phyloP scores from a whole-genome alignment of 768 basidiomycete species.

The Daedaleopsis nitida region DNA sequence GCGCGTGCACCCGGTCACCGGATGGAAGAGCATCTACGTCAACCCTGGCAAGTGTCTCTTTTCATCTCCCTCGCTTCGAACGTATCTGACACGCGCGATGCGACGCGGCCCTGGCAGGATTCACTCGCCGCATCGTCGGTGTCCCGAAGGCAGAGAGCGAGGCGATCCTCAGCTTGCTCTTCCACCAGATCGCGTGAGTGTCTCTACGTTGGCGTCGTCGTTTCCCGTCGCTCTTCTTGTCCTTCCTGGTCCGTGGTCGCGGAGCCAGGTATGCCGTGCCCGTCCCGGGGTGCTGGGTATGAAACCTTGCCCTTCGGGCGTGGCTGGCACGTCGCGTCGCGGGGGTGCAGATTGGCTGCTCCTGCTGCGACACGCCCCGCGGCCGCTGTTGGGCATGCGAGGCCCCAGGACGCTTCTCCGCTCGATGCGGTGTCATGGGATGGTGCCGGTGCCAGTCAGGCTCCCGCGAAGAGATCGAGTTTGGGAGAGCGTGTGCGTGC shows the following conservation, averaged over 20 bases:
- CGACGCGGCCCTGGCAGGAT: conserved; percentile 45
- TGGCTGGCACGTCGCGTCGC: not conserved
- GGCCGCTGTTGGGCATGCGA: not conserved
- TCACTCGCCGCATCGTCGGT: conserved; percentile 77
- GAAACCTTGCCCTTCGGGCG: not conserved
- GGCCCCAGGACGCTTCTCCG: not conserved
- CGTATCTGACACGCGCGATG: not conserved
- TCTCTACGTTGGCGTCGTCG: not conserved
- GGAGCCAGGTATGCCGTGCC: not conserved
- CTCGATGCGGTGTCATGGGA: not conserved
- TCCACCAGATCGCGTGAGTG: conserved; percentile 54
- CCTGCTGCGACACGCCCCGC: not conserved
- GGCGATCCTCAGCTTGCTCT: conserved; percentile 66
- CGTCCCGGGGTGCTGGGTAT: not conserved
- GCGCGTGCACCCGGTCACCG: conserved; percentile 82
- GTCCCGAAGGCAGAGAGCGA: conserved; percentile 86
- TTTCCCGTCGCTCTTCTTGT: too few relatives aligned
- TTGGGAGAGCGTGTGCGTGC: not conserved
- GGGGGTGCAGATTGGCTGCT: not conserved
- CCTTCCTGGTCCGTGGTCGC: not conserved
- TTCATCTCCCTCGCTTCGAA: not conserved
- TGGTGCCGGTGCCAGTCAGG: not conserved
- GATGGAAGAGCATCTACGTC: conserved; percentile 83
- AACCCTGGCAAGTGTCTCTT: conserved; percentile 55
- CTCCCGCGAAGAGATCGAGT: not conserved